Evolutionary conservation across 768 basidiomycete species (phyloP).

Genomic region (Tulasnella sp.): DNA sequence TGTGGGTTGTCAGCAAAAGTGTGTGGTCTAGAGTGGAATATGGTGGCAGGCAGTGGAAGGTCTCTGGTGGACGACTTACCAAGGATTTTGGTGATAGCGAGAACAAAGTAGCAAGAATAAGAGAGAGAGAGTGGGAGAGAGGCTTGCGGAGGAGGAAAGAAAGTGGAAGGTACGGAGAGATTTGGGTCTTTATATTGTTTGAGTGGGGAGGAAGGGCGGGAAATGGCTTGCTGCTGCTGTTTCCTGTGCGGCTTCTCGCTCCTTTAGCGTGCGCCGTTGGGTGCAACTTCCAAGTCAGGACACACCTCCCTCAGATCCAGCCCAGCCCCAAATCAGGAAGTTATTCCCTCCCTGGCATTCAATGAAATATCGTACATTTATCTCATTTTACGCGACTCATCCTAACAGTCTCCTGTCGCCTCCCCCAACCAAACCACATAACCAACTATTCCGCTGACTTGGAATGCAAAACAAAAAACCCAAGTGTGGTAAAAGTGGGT

Average conservation of each 20-base stretch:
- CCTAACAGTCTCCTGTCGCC: neutral
- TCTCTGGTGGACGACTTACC: neutral
- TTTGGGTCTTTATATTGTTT: neutral
- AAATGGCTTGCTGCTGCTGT: neutral
- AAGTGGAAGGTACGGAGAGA: neutral
- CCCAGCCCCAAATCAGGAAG: neutral
- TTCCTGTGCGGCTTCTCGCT: neutral
- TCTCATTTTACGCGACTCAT: neutral
- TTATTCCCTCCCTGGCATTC: neutral
- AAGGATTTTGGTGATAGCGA: neutral
- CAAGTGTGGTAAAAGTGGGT: neutral
- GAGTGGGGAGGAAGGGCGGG: neutral
- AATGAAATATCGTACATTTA: neutral
- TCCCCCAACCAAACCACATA: neutral
- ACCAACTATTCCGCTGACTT: neutral
- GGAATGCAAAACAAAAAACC: neutral
- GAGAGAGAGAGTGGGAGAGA: neutral
- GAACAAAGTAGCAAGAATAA: neutral
- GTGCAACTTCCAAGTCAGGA: neutral
- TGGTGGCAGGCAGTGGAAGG: neutral
- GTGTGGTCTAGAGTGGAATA: neutral
- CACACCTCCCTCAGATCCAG: neutral
- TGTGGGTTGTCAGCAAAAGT: neutral
- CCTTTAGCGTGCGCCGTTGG: constrained; percentile 1
- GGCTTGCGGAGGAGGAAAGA: neutral